phyloP scores from a whole-genome alignment of 2,329 filamentous ascomycete genomes.

The Nemania serpens region DNA sequence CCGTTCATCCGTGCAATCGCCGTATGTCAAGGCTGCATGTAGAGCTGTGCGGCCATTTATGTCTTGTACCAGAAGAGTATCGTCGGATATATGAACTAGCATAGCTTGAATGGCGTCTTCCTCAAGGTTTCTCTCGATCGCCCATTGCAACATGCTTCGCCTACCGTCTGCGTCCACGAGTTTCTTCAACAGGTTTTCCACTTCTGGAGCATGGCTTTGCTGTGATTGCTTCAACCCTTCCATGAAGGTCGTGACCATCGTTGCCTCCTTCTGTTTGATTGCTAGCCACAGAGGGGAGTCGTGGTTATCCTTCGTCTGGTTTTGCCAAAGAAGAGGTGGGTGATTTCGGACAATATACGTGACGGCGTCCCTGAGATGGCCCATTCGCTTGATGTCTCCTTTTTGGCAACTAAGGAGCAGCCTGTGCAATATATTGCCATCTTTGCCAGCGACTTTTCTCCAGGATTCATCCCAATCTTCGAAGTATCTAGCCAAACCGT shows the following conservation, averaged over 20 bases:
- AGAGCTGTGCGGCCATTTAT: background rate
- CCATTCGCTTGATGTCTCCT: background rate
- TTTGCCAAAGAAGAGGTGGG: constrained; percentile 1
- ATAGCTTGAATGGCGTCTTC: constrained; percentile 4
- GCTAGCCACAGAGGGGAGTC: constrained; percentile 1
- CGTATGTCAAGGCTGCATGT: background rate
- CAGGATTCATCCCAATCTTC: background rate
- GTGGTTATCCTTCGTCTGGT: background rate
- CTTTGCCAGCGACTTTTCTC: background rate
- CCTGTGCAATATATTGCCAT: background rate
- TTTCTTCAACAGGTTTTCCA: too few species aligned
- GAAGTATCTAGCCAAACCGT: too few species aligned
- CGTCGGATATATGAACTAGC: background rate
- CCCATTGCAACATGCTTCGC: background rate
- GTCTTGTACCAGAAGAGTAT: background rate
- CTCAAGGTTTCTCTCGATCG: background rate
- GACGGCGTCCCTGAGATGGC: background rate
- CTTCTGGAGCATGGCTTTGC: background rate
- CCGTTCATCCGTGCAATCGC: background rate
- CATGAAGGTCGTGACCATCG: constrained; percentile 4
- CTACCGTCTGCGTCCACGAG: background rate
- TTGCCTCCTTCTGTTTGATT: constrained; percentile 1
- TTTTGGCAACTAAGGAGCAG: background rate
- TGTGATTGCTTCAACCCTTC: background rate
- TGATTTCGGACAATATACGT: background rate